These are phyloP conservation scores for Lipomyces kockii DNA, from an alignment of 805 yeast genomes.

Conservation along the genomic window DNA sequence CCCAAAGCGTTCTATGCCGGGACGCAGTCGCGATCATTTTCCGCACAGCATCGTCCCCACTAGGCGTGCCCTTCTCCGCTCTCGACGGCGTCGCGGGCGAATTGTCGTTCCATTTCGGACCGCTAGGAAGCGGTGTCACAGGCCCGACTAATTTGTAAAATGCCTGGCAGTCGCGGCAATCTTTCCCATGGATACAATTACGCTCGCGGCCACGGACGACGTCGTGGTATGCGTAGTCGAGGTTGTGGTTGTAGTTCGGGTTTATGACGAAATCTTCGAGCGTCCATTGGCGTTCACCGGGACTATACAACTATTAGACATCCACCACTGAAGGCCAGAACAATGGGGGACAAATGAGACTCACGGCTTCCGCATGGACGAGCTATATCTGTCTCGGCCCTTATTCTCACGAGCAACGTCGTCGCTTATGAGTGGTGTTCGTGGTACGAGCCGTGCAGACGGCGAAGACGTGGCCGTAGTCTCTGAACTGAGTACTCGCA, in stretches of 20 bases:
- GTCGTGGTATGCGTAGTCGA: slow-evolving; percentile 45
- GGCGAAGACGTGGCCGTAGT: background rate
- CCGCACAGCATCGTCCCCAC: background rate
- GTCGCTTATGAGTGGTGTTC: slow-evolving; percentile 29
- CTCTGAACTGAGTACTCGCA: background rate
- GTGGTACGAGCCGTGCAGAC: background rate
- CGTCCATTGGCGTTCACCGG: slow-evolving; percentile 46
- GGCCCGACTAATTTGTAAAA: slow-evolving; percentile 46
- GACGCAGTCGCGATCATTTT: slow-evolving; percentile 33
- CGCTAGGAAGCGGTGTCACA: slow-evolving; percentile 33
- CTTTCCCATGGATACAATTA: slow-evolving; percentile 46
- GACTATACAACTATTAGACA: background rate
- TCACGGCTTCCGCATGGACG: slow-evolving; percentile 25
- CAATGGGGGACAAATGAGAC: background rate
- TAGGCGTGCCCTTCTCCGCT: background rate
- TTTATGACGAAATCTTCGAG: slow-evolving; percentile 50
- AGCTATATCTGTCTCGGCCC: slow-evolving; percentile 30
- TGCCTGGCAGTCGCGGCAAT: slow-evolving; percentile 45
- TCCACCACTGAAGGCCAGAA: background rate
- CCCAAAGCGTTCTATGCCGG: slow-evolving; percentile 43
- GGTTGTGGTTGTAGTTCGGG: slow-evolving; percentile 43
- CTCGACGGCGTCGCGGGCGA: slow-evolving; percentile 13
- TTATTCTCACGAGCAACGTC: slow-evolving; percentile 31
- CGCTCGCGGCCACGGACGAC: slow-evolving; percentile 47
- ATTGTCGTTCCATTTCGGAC: slow-evolving; percentile 44